Conservation (phyloP, 352 stramenopile genomes). For the Globisporangium lucens region DNA sequence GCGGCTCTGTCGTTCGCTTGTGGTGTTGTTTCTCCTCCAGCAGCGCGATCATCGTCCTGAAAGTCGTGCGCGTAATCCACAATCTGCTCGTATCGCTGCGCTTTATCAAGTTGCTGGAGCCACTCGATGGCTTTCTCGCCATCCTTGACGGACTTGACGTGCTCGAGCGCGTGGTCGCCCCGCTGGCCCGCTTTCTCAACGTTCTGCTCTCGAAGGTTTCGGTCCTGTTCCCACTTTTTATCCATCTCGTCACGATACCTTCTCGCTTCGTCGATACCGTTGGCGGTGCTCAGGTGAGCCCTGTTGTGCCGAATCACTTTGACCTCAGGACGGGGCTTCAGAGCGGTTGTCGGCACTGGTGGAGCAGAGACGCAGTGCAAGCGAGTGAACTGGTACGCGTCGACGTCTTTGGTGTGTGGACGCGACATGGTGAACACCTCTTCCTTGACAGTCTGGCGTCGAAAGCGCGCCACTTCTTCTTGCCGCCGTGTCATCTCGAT, state of each 20-base stretch:
- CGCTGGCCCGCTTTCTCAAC: constrained; percentile 30
- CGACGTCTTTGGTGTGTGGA: constrained; percentile 36
- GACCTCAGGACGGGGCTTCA: constrained; percentile 21
- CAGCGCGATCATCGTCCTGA: neutral
- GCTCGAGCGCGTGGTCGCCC: constrained; percentile 32
- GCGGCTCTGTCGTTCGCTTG: constrained; percentile 21
- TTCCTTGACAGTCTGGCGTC: constrained; percentile 23
- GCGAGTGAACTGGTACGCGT: constrained; percentile 52
- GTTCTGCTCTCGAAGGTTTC: constrained; percentile 33
- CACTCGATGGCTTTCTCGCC: constrained; percentile 49
- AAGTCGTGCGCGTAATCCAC: constrained; percentile 13
- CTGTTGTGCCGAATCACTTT: constrained; percentile 60
- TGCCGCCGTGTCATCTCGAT: constrained; percentile 23
- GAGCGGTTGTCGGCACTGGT: neutral
- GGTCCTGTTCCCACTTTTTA: constrained; percentile 31
- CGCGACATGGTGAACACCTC: constrained; percentile 45
- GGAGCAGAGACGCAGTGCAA: constrained; percentile 36
- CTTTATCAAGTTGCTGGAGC: constrained; percentile 50
- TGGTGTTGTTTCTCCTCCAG: constrained; percentile 11
- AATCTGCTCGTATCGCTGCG: constrained; percentile 24
- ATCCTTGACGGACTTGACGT: constrained; percentile 29
- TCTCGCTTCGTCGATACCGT: constrained; percentile 38
- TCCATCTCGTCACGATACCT: constrained; percentile 42
- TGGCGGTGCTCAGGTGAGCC: constrained; percentile 27
- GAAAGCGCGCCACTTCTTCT: constrained; percentile 28